Conservation (phyloP, 306 rosid genomes). For the Cicer arietinum region DNA sequence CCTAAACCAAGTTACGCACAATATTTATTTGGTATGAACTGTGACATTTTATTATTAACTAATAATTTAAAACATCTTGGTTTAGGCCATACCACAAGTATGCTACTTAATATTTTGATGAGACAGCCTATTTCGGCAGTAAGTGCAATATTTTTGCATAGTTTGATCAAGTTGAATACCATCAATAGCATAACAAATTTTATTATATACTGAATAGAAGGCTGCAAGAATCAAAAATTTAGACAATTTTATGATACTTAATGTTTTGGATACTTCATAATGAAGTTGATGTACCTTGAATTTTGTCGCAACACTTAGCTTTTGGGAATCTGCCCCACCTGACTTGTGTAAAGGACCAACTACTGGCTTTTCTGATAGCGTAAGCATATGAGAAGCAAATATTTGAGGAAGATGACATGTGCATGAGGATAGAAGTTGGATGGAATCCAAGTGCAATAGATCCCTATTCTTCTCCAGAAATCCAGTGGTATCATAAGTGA, state of each 20-base stretch:
- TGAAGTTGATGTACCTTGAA: conserved; percentile 69
- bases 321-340: conserved; percentile 97
- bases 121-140: not conserved
- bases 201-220: conserved; percentile 9
- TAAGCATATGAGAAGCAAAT: conserved; percentile 88
- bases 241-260: conserved; percentile 21
- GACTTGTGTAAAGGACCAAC: conserved; percentile 83
- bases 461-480: conserved; percentile 98
- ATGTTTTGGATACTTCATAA: conserved; percentile 25
- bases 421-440: conserved; percentile 91
- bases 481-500: conserved; percentile 86
- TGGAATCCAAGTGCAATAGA: conserved; percentile 90
- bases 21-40: conserved; percentile 9
- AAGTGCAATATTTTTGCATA: conserved; percentile 16
- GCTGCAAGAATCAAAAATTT: conserved; percentile 9
- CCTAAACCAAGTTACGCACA: conserved; percentile 36
- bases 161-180: conserved; percentile 31
- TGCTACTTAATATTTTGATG: not conserved
- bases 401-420: conserved; percentile 83
- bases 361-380: conserved; percentile 79
- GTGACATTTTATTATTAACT: not conserved
- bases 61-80: conserved; percentile 35
- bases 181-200: conserved; percentile 31
- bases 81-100: conserved; percentile 15
- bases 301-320: conserved; percentile 95